A percentile compares a stretch with the other conserved stretches of the same genome.
Evolutionary conservation across 805 yeast genomes (phyloP).

Genomic region (Candida endomychidarum): DNA sequence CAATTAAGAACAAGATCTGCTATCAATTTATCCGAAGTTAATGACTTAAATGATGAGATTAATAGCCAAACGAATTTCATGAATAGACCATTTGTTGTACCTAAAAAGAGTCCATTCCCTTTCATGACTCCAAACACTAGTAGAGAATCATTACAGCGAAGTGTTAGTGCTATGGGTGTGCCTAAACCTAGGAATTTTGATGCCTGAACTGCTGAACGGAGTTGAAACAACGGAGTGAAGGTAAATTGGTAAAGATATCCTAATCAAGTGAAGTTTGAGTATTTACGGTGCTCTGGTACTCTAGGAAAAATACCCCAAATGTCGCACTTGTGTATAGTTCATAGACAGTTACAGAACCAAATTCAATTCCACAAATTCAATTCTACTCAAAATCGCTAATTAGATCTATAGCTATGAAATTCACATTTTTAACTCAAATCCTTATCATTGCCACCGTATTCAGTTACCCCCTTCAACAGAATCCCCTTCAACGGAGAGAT

Average conservation of each 20-base stretch:
- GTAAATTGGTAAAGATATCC: slow-evolving; percentile 18
- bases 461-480: too few relatives aligned
- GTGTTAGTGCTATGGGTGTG: slow-evolving; percentile 19
- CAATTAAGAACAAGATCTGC: slow-evolving; percentile 38
- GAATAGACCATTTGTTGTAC: slow-evolving; percentile 37
- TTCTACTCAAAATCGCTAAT: too few relatives aligned
- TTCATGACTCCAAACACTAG: slow-evolving; percentile 21
- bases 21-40: slow-evolving; percentile 24
- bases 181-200: slow-evolving; percentile 4
- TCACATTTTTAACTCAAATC: too few relatives aligned
- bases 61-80: slow-evolving; percentile 25
- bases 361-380: too few relatives aligned
- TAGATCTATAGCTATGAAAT: too few relatives aligned
- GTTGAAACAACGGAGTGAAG: slow-evolving; percentile 18
- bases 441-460: too few relatives aligned
- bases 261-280: too few relatives aligned
- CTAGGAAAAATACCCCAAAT: too few relatives aligned
- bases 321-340: too few relatives aligned
- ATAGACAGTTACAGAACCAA: too few relatives aligned
- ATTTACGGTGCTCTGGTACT: too few relatives aligned
- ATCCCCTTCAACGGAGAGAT: too few relatives aligned
- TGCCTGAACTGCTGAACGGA: background rate
- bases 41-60: slow-evolving; percentile 11
- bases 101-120: slow-evolving; percentile 20
- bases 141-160: slow-evolving; percentile 26